Conservation (phyloP, 2,329 filamentous ascomycete genomes). For the Alternaria viburni region DNA sequence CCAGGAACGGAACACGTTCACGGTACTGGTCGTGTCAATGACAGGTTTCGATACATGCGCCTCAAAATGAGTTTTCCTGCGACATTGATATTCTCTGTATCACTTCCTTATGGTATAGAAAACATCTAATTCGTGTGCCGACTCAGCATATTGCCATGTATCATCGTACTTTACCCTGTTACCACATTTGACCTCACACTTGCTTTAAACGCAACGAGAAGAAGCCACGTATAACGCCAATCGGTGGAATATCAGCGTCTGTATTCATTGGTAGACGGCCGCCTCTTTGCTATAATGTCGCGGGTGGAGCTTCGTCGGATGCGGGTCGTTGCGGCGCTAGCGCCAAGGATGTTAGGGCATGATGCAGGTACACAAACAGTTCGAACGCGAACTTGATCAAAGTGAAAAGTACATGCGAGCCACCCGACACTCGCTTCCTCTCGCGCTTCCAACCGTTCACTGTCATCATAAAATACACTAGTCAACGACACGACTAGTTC, state of each 20-base stretch:
- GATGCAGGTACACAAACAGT: not conserved
- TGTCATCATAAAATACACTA: not conserved
- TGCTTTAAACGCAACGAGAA: not conserved
- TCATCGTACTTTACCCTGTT: not conserved
- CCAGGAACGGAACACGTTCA: not conserved
- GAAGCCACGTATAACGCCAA: not conserved
- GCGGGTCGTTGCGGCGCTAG: not conserved
- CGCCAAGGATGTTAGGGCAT: not conserved
- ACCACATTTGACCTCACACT: not conserved
- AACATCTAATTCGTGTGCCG: not conserved
- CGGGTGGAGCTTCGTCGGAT: not conserved
- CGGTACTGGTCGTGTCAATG: not conserved
- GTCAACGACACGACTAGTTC: not conserved
- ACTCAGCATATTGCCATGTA: not conserved
- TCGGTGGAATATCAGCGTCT: not conserved
- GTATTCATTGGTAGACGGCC: not conserved
- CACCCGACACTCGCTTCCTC: not conserved
- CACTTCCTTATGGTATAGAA: not conserved
- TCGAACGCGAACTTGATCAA: not conserved
- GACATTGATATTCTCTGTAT: not conserved
- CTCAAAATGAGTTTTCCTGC: not conserved
- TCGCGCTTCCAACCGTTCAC: not conserved
- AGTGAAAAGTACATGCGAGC: not conserved
- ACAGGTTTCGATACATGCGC: not conserved
- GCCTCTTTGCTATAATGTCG: not conserved